phyloP scores from a whole-genome alignment of 2,329 filamentous ascomycete species.

The Furcasterigmium sp. region DNA sequence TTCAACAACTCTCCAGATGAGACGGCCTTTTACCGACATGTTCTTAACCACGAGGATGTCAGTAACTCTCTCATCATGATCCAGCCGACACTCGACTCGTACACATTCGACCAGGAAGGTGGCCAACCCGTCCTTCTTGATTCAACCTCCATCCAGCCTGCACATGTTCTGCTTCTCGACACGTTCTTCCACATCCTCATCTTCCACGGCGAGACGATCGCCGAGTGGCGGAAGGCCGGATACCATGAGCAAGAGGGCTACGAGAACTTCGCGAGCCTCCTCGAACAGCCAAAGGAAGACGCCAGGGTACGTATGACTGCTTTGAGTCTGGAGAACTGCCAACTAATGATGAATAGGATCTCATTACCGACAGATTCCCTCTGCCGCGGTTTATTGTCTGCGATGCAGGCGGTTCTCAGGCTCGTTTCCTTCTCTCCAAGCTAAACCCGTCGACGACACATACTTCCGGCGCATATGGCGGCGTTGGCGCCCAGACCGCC shows the following conservation, averaged over 20 bases:
- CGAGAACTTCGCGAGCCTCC: conserved; percentile 83
- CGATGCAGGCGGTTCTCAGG: conserved; percentile 96
- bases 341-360: conserved; percentile 57
- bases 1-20: conserved; percentile 99
- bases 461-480: conserved; percentile 86
- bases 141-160: conserved; percentile 91
- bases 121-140: conserved; percentile 91
- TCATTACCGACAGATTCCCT: conserved; percentile 97
- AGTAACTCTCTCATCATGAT: conserved; percentile 98
- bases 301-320: conserved; percentile 62
- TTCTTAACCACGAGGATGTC: conserved; percentile 95
- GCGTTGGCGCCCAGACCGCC: conserved; percentile 75
- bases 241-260: conserved; percentile 98
- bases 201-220: conserved; percentile 97
- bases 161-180: conserved; percentile 89
- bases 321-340: too few relatives aligned
- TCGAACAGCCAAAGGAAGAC: conserved; percentile 95
- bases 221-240: conserved; percentile 95
- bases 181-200: conserved; percentile 99
- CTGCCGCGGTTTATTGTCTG: conserved; percentile 97
- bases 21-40: conserved; percentile 97
- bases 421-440: conserved; percentile 93
- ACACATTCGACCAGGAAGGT: conserved; percentile 93
- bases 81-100: conserved; percentile 93
- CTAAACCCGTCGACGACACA: conserved; percentile 97